Conservation (phyloP, 441 rosid genomes). For the Brassica balearica region DNA sequence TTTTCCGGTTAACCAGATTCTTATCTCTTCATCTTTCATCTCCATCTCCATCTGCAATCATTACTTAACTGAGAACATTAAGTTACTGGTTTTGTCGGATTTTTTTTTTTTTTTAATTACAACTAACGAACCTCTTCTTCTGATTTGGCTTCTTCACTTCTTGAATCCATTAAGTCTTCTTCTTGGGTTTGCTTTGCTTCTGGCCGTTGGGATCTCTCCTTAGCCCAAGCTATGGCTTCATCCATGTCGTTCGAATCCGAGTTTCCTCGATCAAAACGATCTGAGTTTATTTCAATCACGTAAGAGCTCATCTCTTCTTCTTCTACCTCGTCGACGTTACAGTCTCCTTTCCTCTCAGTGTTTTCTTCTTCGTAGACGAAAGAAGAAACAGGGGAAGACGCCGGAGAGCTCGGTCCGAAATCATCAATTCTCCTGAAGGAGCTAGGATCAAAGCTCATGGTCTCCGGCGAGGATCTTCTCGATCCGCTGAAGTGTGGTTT, state of each 20-base stretch:
- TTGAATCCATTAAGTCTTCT: constrained; percentile 51
- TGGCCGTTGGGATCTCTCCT: constrained; percentile 65
- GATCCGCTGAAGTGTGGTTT: constrained; percentile 49
- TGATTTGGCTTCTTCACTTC: constrained; percentile 49
- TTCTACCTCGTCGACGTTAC: constrained; percentile 25
- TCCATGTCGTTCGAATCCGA: constrained; percentile 73
- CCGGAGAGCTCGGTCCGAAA: constrained; percentile 68
- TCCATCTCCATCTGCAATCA: constrained; percentile 55
- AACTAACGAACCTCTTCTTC: constrained; percentile 59
- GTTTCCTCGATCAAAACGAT: constrained; percentile 55
- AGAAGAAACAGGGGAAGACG: constrained; percentile 75
- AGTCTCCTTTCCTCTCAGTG: neutral
- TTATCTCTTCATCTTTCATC: constrained; percentile 71
- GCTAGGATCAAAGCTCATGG: constrained; percentile 62
- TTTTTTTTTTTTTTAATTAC: neutral
- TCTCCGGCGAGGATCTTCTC: constrained; percentile 71
- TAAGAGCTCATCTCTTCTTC: constrained; percentile 72
- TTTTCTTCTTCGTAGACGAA: constrained; percentile 59
- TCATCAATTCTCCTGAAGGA: constrained; percentile 66
- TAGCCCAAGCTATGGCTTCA: constrained; percentile 98
- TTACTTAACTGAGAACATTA: neutral
- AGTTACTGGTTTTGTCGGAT: neutral
- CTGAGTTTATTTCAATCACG: constrained; percentile 85
- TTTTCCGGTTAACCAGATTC: constrained; percentile 80
- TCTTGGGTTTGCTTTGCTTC: constrained; percentile 46